Conservation (phyloP, 1,284 basidiomycete species). For the Takashimella koratensis region DNA sequence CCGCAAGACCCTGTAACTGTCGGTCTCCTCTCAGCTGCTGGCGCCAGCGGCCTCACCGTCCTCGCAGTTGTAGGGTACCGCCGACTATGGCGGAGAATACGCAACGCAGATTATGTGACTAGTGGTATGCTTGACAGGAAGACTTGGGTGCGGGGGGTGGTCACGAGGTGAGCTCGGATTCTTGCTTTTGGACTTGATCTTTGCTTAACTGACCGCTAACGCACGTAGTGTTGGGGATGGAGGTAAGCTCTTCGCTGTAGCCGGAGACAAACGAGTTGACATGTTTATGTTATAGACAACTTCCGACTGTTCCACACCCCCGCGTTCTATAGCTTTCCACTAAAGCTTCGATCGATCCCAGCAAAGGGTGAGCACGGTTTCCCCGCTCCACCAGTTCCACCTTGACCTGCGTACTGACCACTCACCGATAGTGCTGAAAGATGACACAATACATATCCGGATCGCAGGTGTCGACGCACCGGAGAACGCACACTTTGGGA, state of each 20-base stretch:
- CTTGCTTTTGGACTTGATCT: neutral
- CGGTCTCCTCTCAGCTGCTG: constrained; percentile 33
- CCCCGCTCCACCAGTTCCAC: neutral
- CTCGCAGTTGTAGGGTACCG: constrained; percentile 51
- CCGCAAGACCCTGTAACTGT: constrained; percentile 30
- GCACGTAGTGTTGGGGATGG: constrained; percentile 68
- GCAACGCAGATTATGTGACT: constrained; percentile 62
- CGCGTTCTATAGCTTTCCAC: constrained; percentile 66
- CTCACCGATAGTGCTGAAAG: constrained; percentile 56
- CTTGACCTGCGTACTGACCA: neutral
- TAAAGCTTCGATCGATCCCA: constrained; percentile 61
- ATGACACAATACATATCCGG: constrained; percentile 75
- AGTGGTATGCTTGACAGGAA: constrained; percentile 57
- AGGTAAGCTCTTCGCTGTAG: constrained; percentile 26
- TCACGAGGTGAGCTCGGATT: constrained; percentile 60
- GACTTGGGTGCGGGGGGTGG: constrained; percentile 66
- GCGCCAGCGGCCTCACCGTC: constrained; percentile 49
- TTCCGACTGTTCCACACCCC: constrained; percentile 74
- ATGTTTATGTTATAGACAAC: constrained; percentile 52
- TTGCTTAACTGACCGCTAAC: no score
- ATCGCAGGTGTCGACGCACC: constrained; percentile 87
- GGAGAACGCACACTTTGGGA: constrained; percentile 76
- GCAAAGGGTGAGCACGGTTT: constrained; percentile 56
- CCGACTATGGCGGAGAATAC: constrained; percentile 60
- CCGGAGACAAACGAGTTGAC: no score